Evolutionary conservation across 164 flowering plant species (phyloP).

Genomic region (Sextonia rubra): DNA sequence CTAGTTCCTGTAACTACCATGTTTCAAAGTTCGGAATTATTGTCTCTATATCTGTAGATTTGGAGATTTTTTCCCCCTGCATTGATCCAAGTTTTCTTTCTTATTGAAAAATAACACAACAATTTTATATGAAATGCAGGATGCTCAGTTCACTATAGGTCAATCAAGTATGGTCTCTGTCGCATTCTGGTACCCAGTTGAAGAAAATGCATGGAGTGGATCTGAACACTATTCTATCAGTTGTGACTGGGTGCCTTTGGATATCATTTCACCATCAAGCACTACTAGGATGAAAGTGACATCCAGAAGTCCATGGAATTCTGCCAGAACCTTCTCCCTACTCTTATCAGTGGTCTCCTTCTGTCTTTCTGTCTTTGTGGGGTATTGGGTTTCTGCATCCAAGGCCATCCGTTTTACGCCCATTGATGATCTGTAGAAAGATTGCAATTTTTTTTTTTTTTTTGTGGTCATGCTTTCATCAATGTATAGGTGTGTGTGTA

Average conservation of each 20-base stretch:
- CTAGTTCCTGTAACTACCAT: neutral
- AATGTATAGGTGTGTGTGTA: no score
- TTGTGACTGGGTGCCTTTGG: conserved; percentile 87
- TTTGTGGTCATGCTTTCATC: no score
- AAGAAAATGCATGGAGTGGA: conserved; percentile 81
- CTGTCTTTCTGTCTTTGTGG: conserved; percentile 58
- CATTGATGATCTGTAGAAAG: conserved; percentile 43
- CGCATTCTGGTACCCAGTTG: conserved; percentile 94
- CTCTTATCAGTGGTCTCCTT: conserved; percentile 64
- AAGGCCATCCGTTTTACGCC: conserved; percentile 50
- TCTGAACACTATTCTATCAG: conserved; percentile 75
- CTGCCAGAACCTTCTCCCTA: conserved; percentile 62
- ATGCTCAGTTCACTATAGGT: conserved; percentile 80
- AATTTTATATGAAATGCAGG: conserved; percentile 44
- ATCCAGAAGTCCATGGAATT: conserved; percentile 43
- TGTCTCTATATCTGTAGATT: neutral
- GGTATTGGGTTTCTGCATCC: conserved; percentile 37
- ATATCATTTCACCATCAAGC: conserved; percentile 32
- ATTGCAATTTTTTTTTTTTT: neutral
- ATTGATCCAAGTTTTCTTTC: neutral
- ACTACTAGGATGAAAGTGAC: conserved; percentile 15
- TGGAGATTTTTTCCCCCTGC: no score
- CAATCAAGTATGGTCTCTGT: conserved; percentile 63
- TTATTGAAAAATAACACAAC: neutral
- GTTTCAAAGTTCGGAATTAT: neutral